These are phyloP conservation scores for Gossypium herbaceum DNA, from an alignment of 345 rosid species.

Conservation along the genomic window DNA sequence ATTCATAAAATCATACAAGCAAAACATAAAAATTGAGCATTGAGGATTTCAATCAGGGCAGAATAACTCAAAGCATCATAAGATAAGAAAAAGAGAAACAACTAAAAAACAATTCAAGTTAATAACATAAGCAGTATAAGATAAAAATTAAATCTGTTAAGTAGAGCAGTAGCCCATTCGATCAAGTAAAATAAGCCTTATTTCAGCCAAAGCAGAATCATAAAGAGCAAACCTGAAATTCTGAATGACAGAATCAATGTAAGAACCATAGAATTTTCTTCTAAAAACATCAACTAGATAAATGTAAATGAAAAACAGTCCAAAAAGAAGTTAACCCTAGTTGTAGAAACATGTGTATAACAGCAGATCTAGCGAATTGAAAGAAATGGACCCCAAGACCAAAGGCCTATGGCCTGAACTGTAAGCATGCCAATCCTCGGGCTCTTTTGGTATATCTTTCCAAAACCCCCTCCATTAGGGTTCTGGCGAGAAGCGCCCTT, in stretches of 20 bases:
- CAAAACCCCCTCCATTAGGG: constrained; percentile 27
- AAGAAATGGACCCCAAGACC: constrained; percentile 32
- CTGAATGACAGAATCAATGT: not conserved
- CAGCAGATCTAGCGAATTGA: constrained; percentile 17
- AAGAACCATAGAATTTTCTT: not conserved
- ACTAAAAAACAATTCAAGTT: not conserved
- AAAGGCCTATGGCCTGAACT: constrained; percentile 59
- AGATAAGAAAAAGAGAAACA: not conserved
- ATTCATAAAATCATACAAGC: not conserved
- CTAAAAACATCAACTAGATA: not conserved
- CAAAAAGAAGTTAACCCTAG: not conserved
- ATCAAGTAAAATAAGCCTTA: not conserved
- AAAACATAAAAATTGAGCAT: not conserved
- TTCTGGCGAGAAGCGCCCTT: constrained; percentile 32
- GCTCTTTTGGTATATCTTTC: constrained; percentile 44
- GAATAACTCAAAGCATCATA: not conserved
- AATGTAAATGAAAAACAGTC: not conserved
- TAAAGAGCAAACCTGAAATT: not conserved
- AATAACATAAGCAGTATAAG: not conserved
- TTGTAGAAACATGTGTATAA: constrained; percentile 5
- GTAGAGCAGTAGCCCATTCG: no score
- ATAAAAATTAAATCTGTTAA: not conserved
- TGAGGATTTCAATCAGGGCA: not conserved
- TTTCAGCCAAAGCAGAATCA: not conserved
- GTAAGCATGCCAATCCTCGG: constrained; percentile 45